Base-by-base conservation (phyloP, 2,329 filamentous ascomycete species). In the Albophoma yamanashiensis region DNA sequence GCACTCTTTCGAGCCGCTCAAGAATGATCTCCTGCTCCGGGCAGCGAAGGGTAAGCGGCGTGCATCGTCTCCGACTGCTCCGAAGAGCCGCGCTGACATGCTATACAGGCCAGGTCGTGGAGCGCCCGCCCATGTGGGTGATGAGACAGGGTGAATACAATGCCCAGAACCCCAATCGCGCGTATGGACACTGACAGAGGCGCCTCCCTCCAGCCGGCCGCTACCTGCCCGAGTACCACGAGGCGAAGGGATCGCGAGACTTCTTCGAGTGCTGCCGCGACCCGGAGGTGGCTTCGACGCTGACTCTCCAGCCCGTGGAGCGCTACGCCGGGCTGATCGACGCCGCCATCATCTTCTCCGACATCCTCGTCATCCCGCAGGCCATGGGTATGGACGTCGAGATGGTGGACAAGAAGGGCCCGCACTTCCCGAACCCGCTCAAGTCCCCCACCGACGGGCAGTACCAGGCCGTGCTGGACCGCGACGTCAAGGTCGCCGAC, bases 371-470 rank as follows among this genome's bases (percentile, higher is more conserved):
- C 55, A 92, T 99, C 64, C 94, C 94, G 0, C 94, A 99, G 77
- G 94, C 94, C 39, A 90, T 99, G 85, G 94, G 94, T 1, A 99
- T 99, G 94, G 82, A 82, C n/a, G 94, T 99, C 36, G 89, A 97
- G 74, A 99, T 99, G 94, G 82, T 97, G 14, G 92, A 97, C 74
- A 95, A 94, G 77, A 95, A 96, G 75, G 94, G 94, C 0, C 94
- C 94, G 14, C 90, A 95, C 73, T 99, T 99, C 74, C 94, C 94
- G 0, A 79, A 89, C 55, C 94, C 94, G 17, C 81, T 99, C 62
- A 81, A 83, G 70, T 86, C 83, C 45, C 93, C 94, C 3, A 82
- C 87, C 58, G 92, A 97, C 71, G 83, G 82, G 63, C 92, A 97
- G 75, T 97, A 95, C 76, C 79, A 79, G 65, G 79, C 88, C 70